These are phyloP conservation scores for Neocatenulostroma microsporum DNA, from an alignment of 2,329 filamentous ascomycete species.

Conservation along the genomic window DNA sequence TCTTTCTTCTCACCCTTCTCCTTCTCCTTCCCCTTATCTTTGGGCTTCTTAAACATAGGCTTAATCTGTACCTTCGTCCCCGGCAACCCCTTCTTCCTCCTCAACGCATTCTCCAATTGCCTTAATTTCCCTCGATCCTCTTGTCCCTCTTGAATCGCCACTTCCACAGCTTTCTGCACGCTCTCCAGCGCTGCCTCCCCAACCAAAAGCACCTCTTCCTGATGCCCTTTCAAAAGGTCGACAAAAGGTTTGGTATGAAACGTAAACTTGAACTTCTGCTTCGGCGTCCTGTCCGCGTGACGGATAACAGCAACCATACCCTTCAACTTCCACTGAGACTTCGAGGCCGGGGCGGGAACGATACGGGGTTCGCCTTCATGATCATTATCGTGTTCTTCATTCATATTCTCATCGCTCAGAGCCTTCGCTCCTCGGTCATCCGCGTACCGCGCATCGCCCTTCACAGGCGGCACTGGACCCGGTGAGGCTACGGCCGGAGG, in stretches of 20 bases:
- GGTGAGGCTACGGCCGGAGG: slow-evolving; percentile 27
- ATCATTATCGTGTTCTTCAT: slow-evolving; percentile 5
- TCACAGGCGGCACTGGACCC: too few species aligned
- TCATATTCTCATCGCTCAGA: slow-evolving; percentile 6
- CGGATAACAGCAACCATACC: slow-evolving; percentile 94
- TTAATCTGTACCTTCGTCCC: slow-evolving; percentile 99
- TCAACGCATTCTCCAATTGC: slow-evolving; percentile 73
- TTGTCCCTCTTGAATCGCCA: slow-evolving; percentile 67
- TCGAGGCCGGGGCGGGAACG: slow-evolving; percentile 52
- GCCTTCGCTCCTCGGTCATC: background rate
- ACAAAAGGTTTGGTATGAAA: slow-evolving; percentile 97
- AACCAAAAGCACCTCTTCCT: slow-evolving; percentile 90
- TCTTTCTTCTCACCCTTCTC: slow-evolving; percentile 29
- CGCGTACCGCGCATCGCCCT: background rate
- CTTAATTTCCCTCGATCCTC: slow-evolving; percentile 86
- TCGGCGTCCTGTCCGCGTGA: slow-evolving; percentile 93
- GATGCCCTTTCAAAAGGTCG: slow-evolving; percentile 85
- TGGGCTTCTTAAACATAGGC: slow-evolving; percentile 93
- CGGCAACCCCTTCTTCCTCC: slow-evolving; percentile 87
- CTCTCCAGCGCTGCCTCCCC: slow-evolving; percentile 83
- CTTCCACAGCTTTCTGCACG: slow-evolving; percentile 78
- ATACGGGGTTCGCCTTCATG: slow-evolving; percentile 13
- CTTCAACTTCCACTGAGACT: slow-evolving; percentile 96
- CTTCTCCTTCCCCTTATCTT: slow-evolving; percentile 35
- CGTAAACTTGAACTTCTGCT: slow-evolving; percentile 99